These are phyloP conservation scores for Taphrina confusa DNA, from an alignment of 1,139 yeast species.

Conservation along the genomic window DNA sequence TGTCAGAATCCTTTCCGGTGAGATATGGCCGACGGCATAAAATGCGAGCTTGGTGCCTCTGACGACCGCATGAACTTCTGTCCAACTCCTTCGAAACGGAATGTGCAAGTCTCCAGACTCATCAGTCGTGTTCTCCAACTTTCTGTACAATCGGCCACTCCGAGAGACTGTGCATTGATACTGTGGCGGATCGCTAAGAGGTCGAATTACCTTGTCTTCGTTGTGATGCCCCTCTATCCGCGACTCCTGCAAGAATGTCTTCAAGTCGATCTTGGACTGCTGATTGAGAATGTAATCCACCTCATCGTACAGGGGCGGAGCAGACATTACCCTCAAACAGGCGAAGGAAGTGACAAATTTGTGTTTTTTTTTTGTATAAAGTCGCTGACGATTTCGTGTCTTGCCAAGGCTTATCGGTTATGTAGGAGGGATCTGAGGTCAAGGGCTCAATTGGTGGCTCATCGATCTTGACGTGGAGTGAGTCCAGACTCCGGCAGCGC, in stretches of 20 bases:
- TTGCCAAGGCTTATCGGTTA: too few species aligned
- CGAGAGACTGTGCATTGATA: constrained; percentile 26
- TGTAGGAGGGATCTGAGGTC: too few species aligned
- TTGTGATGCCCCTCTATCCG: neutral
- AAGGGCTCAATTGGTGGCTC: too few species aligned
- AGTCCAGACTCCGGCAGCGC: too few species aligned
- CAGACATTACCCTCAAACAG: neutral
- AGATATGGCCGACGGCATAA: neutral
- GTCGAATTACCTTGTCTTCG: neutral
- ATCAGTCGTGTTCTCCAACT: constrained; percentile 22
- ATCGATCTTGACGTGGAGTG: too few species aligned
- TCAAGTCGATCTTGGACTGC: constrained; percentile 11
- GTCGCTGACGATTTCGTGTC: too few species aligned
- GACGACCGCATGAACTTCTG: constrained; percentile 2
- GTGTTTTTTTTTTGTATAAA: neutral
- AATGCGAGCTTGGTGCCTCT: constrained; percentile 25
- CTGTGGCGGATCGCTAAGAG: constrained; percentile 1
- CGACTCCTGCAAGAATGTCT: constrained; percentile 1
- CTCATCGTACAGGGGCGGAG: constrained; percentile 15
- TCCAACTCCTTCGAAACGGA: constrained; percentile 26
- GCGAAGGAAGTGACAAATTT: neutral
- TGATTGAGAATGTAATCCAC: neutral
- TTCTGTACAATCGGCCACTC: constrained; percentile 13
- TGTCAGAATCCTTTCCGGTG: neutral
- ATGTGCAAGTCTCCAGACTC: constrained; percentile 2